phyloP scores from a whole-genome alignment of 179 eudicot genomes.

The Drosera spatulata region DNA sequence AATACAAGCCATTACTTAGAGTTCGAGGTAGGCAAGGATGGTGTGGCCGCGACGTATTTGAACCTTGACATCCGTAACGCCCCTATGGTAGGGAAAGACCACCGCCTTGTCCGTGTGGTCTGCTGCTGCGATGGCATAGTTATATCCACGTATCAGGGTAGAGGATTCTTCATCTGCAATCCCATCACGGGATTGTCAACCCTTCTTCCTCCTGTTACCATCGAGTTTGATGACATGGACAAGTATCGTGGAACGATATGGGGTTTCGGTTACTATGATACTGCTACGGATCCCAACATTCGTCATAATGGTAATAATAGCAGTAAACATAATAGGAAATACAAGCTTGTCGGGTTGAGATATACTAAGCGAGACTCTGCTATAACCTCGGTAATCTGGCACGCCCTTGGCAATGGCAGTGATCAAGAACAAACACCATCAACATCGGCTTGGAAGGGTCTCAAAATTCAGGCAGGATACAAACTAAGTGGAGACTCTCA shows the following conservation, averaged over 20 bases:
- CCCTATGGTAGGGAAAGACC: background rate
- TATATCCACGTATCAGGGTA: too few species aligned
- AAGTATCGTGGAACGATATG: background rate
- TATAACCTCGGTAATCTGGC: background rate
- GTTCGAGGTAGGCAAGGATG: too few species aligned
- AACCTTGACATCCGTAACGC: background rate
- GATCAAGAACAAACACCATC: background rate
- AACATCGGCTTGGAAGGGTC: too few species aligned
- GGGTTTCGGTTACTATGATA: background rate
- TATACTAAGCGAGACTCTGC: too few species aligned
- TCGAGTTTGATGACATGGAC: background rate
- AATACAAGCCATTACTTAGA: too few species aligned
- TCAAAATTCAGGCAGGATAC: too few species aligned
- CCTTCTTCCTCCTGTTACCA: background rate
- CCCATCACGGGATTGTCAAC: background rate
- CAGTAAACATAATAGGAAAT: too few species aligned
- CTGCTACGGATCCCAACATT: background rate
- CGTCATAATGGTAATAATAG: too few species aligned
- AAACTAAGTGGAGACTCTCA: too few species aligned
- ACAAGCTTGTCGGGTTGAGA: background rate
- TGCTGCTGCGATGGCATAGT: background rate
- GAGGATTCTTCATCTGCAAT: background rate
- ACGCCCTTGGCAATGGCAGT: background rate
- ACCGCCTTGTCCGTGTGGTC: background rate
- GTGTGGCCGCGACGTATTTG: background rate